Conservation (phyloP, 164 flowering plant genomes). For the Nelumbo lutea region DNA sequence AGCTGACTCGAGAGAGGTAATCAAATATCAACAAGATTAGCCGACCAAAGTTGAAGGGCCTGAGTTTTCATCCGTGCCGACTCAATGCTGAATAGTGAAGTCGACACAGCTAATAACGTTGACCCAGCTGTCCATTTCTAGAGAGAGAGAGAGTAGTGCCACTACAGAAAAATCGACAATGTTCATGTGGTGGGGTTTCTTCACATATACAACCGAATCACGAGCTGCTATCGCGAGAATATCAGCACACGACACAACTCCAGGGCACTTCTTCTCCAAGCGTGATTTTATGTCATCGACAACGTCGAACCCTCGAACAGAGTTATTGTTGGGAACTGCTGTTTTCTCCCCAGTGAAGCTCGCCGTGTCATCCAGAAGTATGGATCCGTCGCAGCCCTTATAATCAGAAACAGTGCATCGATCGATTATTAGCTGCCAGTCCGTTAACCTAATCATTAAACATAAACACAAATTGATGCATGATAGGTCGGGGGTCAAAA, state of each 20-base stretch:
- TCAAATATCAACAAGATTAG: no score
- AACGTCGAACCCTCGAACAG: constrained; percentile 36
- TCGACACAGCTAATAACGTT: no score
- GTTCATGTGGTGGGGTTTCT: neutral
- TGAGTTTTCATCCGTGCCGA: no score
- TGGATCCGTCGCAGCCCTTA: constrained; percentile 41
- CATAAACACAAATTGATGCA: neutral
- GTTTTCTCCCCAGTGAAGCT: constrained; percentile 32
- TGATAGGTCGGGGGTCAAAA: neutral
- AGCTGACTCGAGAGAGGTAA: no score
- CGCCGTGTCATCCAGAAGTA: constrained; percentile 31
- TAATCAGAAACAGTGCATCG: neutral
- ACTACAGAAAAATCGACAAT: neutral
- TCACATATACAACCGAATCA: constrained; percentile 28
- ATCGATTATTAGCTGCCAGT: no score
- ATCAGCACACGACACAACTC: constrained; percentile 46
- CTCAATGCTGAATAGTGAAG: no score
- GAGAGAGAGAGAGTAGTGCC: no score
- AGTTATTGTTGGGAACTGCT: constrained; percentile 24
- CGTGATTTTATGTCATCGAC: constrained; percentile 31
- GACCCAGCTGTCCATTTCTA: no score
- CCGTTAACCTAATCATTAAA: neutral
- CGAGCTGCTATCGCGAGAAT: constrained; percentile 37
- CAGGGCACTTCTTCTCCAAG: constrained; percentile 33
- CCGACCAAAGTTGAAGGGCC: no score